Percentiles rank a stretch among this genome's conserved stretches.
Conservation (phyloP, 306 rosid species). For the Cucurbita maxima region DNA sequence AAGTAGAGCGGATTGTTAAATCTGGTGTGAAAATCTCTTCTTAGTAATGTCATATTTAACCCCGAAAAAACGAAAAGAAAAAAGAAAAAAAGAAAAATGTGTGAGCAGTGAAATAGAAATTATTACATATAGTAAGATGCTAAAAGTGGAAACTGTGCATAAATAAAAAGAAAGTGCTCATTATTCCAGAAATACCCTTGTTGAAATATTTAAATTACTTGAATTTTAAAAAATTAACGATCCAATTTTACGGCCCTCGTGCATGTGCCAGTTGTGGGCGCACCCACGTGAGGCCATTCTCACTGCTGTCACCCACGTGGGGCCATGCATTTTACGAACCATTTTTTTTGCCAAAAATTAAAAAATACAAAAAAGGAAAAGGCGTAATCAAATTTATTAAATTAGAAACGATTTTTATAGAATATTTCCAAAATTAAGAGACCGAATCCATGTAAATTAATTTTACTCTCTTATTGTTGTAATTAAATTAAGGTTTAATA, state of each 20-base stretch:
- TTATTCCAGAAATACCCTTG: background rate
- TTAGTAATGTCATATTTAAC: background rate
- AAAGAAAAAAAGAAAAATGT: background rate
- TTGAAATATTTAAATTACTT: background rate
- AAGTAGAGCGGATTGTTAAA: too few relatives aligned
- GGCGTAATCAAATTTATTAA: background rate
- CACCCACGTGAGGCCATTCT: background rate
- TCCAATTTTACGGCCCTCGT: background rate
- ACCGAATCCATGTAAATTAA: too few relatives aligned
- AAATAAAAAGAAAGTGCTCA: background rate
- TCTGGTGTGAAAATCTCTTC: too few relatives aligned
- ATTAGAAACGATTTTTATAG: too few relatives aligned
- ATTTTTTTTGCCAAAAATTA: background rate
- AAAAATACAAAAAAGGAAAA: background rate
- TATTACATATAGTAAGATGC: background rate
- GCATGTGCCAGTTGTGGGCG: background rate
- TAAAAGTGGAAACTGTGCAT: background rate
- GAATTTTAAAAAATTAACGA: background rate
- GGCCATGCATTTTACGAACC: background rate
- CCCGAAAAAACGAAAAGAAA: background rate
- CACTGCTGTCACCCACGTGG: background rate
- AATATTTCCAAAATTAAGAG: background rate
- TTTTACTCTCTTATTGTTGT: too few relatives aligned
- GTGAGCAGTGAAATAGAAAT: slow-evolving; percentile 1
- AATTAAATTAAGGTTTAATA: too few relatives aligned